Evolutionary conservation across 1,284 basidiomycete genomes (phyloP).

Genomic region (Mycocalia duriaeana): DNA sequence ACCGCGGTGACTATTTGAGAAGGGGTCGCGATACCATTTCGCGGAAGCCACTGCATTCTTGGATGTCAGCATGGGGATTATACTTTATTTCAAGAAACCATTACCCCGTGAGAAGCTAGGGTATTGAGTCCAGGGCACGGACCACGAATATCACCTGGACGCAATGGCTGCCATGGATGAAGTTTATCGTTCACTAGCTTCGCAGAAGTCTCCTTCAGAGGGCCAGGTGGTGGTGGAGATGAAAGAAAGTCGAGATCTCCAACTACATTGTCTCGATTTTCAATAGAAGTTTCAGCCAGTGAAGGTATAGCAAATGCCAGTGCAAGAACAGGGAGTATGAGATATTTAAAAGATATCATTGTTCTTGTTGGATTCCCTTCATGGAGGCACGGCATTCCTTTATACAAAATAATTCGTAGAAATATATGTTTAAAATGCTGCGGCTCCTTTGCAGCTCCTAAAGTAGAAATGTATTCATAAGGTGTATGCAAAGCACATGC

Average conservation of each 20-base stretch:
- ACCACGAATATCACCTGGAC: neutral
- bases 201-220: neutral
- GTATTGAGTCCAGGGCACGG: conserved; percentile 2
- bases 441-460: no score
- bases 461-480: no score
- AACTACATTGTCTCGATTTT: conserved; percentile 3
- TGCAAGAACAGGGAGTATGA: neutral
- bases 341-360: no score
- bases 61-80: neutral
- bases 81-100: no score
- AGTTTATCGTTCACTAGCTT: conserved; percentile 1
- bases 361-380: no score
- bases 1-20: neutral
- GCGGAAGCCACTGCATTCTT: conserved; percentile 3
- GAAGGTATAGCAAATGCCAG: conserved; percentile 6
- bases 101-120: conserved; percentile 3
- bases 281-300: conserved; percentile 9
- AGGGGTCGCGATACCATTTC: neutral
- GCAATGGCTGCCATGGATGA: conserved; percentile 2
- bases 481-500: no score
- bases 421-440: no score
- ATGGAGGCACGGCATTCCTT: no score
- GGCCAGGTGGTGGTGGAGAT: neutral
- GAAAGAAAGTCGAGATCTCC: conserved; percentile 3
- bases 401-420: no score